These are phyloP conservation scores for Geotrichum candidum DNA, from an alignment of 1,139 yeast species.

Conservation along the genomic window DNA sequence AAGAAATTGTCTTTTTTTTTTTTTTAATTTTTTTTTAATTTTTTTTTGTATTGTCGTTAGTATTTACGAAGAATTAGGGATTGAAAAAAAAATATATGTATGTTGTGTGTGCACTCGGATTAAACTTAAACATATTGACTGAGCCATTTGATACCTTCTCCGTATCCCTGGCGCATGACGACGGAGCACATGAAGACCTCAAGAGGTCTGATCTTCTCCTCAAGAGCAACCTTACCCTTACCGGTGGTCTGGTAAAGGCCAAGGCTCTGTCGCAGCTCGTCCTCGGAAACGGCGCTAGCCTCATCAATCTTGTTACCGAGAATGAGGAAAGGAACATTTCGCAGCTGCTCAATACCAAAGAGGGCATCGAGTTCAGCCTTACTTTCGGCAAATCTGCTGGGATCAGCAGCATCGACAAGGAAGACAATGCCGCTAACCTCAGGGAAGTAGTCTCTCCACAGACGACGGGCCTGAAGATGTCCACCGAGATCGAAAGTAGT, in stretches of 20 bases:
- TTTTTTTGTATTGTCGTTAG: background rate
- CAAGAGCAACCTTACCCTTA: conserved; percentile 63
- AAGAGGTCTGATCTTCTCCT: conserved; percentile 79
- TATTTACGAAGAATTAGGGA: background rate
- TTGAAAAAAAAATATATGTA: background rate
- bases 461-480: conserved; percentile 95
- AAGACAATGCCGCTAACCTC: conserved; percentile 97
- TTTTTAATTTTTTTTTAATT: too few relatives aligned
- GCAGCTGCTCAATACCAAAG: conserved; percentile 84
- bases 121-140: conserved; percentile 71
- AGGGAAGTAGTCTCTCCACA: conserved; percentile 99
- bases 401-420: conserved; percentile 94
- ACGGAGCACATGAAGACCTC: conserved; percentile 97
- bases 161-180: conserved; percentile 94
- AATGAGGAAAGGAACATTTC: conserved; percentile 82
- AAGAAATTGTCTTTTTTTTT: background rate
- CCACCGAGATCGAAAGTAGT: conserved; percentile 99
- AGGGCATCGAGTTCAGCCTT: conserved; percentile 91
- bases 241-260: conserved; percentile 90
- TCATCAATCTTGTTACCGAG: conserved; percentile 96
- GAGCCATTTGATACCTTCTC: conserved; percentile 94
- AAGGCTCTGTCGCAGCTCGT: conserved; percentile 85
- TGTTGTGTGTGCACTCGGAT: background rate
- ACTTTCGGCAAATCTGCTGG: conserved; percentile 90
- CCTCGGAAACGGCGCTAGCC: conserved; percentile 90